Base-by-base conservation (phyloP, 441 rosid species). In the Adansonia gregorii region DNA sequence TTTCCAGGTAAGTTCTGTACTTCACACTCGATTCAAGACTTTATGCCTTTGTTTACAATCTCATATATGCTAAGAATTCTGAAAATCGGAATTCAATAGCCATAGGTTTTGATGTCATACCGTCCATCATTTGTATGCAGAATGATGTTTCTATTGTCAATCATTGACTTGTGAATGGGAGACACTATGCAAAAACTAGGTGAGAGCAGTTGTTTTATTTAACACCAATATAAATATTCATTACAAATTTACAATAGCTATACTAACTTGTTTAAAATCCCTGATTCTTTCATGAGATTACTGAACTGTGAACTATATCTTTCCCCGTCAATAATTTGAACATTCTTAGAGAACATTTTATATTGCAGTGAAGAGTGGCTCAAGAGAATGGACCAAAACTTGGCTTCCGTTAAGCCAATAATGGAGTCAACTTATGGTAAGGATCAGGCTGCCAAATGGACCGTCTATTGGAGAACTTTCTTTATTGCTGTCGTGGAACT, bases 401-500 rank as follows among this genome's bases (percentile, higher is more conserved):
- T 27, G 81, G 87, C 46, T 72, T 74, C 87, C 63, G 77, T 90
- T 5, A 88, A 85, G 79, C 85, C 89, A 67, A 88, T 93, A 82
- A 91, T 93, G 94, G 93, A 87, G 80, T 79, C 87, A 45, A 90
- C 94, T n/a, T 90, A 92, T 66, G 97, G 97, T 70, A 90, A 89
- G 78, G 93, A 89, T 66, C 85, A 86, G 41, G 88, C 93, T 60
- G 85, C 89, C 76, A 93, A 91, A 82, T 93, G 98, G 97, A 92
- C 85, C 0, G 93, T 87, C 65, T 91, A 94, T 72, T 89, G 97
- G 98, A 85, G 92, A 84, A 90, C 97, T 39, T 91, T 93, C 87
- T 93, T 93, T 78, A 89, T 92, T 0, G 82, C 92, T 0, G 97
- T 90, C 67, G 97, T 97, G 7, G 97, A 94, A 74, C 93, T 93